Percentiles rank a stretch among this genome's conserved stretches.
These are phyloP conservation scores for Coniella vitis DNA, from an alignment of 2,329 filamentous ascomycete genomes.

Conservation along the genomic window DNA sequence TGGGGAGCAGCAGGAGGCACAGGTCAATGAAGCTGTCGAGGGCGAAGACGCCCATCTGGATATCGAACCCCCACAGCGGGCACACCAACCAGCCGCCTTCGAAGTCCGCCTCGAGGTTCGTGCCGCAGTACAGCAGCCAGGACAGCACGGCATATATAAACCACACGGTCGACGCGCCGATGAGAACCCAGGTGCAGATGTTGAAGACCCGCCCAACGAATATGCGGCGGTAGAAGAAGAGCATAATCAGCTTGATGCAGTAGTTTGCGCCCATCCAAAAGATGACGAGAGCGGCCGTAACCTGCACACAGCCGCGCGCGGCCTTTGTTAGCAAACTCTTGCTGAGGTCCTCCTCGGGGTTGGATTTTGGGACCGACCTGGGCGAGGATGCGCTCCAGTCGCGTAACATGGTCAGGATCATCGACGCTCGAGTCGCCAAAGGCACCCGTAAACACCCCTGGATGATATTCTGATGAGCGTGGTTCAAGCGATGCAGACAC, in stretches of 20 bases:
- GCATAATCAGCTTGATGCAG: conserved; percentile 15
- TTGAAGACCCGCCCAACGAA: conserved; percentile 13
- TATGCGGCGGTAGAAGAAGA: conserved; percentile 16
- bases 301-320: neutral
- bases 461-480: conserved; percentile 1
- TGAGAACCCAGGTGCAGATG: conserved; percentile 12
- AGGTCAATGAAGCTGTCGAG: conserved; percentile 16
- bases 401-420: conserved; percentile 1
- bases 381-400: neutral
- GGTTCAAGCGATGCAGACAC: neutral
- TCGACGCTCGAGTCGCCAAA: neutral
- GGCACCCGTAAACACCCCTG: neutral
- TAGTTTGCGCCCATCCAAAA: conserved; percentile 15
- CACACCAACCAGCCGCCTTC: conserved; percentile 11
- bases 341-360: neutral
- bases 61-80: conserved; percentile 12
- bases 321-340: neutral
- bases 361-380: no score
- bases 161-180: conserved; percentile 13
- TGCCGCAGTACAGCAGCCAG: conserved; percentile 14
- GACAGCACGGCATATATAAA: conserved; percentile 14
- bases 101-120: conserved; percentile 10
- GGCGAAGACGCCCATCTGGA: conserved; percentile 15
- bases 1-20: conserved; percentile 10
- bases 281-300: conserved; percentile 11